Base-by-base conservation (phyloP, 2,329 filamentous ascomycete genomes). In the Xylariaceae sp. region DNA sequence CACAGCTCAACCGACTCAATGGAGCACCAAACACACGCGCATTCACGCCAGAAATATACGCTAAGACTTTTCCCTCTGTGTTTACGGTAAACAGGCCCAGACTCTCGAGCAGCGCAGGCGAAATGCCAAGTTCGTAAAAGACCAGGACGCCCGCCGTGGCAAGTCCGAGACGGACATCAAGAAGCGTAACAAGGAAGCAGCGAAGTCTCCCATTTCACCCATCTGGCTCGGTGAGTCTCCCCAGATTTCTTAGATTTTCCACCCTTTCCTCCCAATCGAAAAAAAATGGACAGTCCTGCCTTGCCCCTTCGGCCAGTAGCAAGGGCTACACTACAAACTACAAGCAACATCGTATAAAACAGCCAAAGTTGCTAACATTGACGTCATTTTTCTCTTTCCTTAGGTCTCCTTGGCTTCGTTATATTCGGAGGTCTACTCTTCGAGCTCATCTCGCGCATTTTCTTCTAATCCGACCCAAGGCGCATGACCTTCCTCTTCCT, bases 101-200 rank as follows among this genome's bases (percentile, higher is more conserved):
- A 94, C 89, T 63, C 88, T 86, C 64, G 82, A 89, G 72, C 89
- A 94, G 77, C 86, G 89, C 71, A 84, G 84, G 68, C 85, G 86
- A 60, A 94, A 94, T 76, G 82, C 82, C 68, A 87, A 87, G 73
- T 95, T 89, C 73, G 85, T 80, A 63, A 86, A 86, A 70, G 79
- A 81, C 51, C 85, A 92, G 70, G 84, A 87, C 69, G 75, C 78
- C 57, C 87, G 85, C 69, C 87, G 87, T 71, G 89, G 89, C 73
- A 90, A 89, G 75, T 79, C 84, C n/a, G 79, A 83, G 55, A 74
- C 74, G 29, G 79, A 84, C 60, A 70, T 85, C 64, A 85, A 85
- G 78, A 82, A 83, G 74, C 74, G 74, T 59, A 65, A 63, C 64
- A 81, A 84, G 76, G 76, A 80, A 66, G 64, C 72, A 55, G 60